A percentile compares a stretch with the other conserved stretches of the same genome.
These are phyloP conservation scores for Eimeria necatrix DNA, from an alignment of 169 alveolate species.

Conservation along the genomic window DNA sequence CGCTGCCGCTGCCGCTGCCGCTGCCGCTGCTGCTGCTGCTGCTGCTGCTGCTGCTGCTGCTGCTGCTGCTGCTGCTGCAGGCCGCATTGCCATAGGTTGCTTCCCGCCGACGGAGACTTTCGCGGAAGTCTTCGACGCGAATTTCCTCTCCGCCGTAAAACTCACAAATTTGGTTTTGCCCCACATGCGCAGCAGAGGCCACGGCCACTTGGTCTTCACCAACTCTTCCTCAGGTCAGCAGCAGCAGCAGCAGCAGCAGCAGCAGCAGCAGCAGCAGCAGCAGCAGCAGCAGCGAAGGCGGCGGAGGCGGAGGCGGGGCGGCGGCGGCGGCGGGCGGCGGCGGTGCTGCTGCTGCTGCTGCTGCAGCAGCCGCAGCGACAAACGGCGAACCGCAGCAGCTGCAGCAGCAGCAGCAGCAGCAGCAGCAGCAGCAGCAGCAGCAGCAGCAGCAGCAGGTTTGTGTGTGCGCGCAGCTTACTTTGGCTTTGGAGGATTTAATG, in stretches of 20 bases:
- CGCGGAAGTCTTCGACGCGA: background rate
- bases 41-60: background rate
- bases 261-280: too few relatives aligned
- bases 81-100: constrained; percentile 26
- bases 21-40: constrained; percentile 43
- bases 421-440: background rate
- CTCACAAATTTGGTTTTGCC: constrained; percentile 13
- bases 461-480: background rate
- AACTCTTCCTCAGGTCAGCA: constrained; percentile 12
- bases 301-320: too few relatives aligned
- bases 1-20: background rate
- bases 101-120: constrained; percentile 8
- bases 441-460: background rate
- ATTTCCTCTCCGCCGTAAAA: background rate
- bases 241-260: too few relatives aligned
- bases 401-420: background rate
- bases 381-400: background rate
- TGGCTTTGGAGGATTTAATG: constrained; percentile 17
- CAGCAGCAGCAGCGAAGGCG: too few relatives aligned
- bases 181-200: constrained; percentile 26
- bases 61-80: background rate
- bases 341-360: background rate
- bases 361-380: background rate
- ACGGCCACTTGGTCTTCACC: constrained; percentile 14
- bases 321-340: too few relatives aligned